Conservation (phyloP, 345 rosid genomes). For the Draba incana region DNA sequence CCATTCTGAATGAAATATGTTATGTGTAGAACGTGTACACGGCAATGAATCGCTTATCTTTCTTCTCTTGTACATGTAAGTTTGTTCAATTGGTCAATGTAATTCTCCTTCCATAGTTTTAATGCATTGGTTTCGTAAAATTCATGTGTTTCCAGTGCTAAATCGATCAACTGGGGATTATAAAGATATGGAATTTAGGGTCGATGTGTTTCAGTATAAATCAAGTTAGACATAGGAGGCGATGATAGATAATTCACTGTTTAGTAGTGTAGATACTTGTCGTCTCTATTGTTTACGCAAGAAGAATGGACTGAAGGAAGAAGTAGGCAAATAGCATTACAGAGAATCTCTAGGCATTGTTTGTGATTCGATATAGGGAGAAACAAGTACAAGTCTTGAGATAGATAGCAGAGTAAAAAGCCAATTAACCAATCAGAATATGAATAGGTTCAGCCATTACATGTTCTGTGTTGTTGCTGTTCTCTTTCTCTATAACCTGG, state of each 20-base stretch:
- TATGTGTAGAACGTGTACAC: slow-evolving; percentile 13
- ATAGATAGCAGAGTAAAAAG: slow-evolving; percentile 12
- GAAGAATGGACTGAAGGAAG: slow-evolving; percentile 16
- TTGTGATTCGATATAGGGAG: slow-evolving; percentile 22
- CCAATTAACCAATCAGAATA: slow-evolving; percentile 23
- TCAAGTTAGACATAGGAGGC: not conserved
- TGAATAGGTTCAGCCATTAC: slow-evolving; percentile 24
- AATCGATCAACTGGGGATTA: not conserved
- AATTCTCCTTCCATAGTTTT: slow-evolving; percentile 5
- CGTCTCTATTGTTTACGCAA: slow-evolving; percentile 14
- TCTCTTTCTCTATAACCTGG: slow-evolving; percentile 47
- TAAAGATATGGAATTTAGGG: not conserved
- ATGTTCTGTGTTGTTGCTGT: slow-evolving; percentile 22
- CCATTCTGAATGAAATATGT: slow-evolving; percentile 23
- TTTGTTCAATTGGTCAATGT: slow-evolving; percentile 23
- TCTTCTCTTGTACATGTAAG: slow-evolving; percentile 24
- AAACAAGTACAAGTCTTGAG: slow-evolving; percentile 37
- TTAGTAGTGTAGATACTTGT: not conserved
- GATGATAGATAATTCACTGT: not conserved
- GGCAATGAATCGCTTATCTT: slow-evolving; percentile 22
- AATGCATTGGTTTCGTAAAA: not conserved
- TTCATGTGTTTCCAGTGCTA: not conserved
- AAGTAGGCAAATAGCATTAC: slow-evolving; percentile 31
- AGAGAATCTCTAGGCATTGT: slow-evolving; percentile 20
- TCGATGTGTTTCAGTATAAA: not conserved